phyloP scores from a whole-genome alignment of 176 grass and related monocot species.

The Otatea glauca region DNA sequence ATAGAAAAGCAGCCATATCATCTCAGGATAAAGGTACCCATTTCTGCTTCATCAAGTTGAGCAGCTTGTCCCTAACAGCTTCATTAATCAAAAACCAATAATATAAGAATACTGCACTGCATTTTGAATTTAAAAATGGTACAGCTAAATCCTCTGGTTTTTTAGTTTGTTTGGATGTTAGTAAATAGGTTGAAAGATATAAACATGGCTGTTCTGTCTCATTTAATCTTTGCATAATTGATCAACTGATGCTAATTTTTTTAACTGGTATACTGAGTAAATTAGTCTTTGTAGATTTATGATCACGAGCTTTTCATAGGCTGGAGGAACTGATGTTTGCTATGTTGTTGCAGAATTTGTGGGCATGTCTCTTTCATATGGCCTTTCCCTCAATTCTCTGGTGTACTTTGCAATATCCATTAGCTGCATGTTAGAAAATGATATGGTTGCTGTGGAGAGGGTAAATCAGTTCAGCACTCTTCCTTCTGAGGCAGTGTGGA shows the following conservation, averaged over 20 bases:
- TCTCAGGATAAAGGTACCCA: background rate
- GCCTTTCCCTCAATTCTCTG: slow-evolving; percentile 79
- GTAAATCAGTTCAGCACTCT: slow-evolving; percentile 92
- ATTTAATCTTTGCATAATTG: background rate
- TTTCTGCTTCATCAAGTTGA: slow-evolving; percentile 24
- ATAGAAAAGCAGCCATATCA: background rate
- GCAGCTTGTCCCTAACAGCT: background rate
- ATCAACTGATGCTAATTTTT: background rate
- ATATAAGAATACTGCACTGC: background rate
- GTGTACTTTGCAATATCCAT: slow-evolving; percentile 79
- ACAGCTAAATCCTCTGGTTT: background rate
- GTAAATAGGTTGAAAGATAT: background rate
- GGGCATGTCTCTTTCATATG: slow-evolving; percentile 92
- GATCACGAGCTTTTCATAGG: slow-evolving; percentile 16
- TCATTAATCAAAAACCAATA: background rate
- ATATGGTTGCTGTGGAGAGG: slow-evolving; percentile 93
- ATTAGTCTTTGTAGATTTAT: slow-evolving; percentile 23
- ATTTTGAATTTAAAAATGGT: background rate
- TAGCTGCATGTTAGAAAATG: slow-evolving; percentile 94
- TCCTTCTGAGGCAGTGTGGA: slow-evolving; percentile 77
- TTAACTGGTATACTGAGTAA: background rate
- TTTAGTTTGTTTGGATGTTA: background rate
- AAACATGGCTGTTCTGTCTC: background rate
- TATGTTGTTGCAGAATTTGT: slow-evolving; percentile 74
- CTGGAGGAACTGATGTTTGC: background rate